Base-by-base conservation (phyloP, 371 early-diverging fungal species). In the Phascolomyces articulosus region DNA sequence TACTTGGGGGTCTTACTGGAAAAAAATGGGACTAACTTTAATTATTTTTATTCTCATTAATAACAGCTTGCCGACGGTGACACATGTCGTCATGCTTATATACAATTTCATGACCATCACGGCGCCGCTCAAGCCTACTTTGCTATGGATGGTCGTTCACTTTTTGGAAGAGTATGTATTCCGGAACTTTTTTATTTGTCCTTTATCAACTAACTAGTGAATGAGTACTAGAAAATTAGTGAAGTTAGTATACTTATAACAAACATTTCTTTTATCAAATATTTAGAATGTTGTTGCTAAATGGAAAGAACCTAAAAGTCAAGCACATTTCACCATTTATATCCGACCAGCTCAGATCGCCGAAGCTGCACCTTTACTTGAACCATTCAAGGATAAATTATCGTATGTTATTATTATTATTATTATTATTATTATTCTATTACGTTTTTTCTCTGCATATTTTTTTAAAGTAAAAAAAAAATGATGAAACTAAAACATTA, bases 71-170 rank as follows among this genome's bases (percentile, higher is more conserved):
- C 51, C 41, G 51, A 68, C 55, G 62, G 62, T 55, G 64, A 90
- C 7, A 51, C 51, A 28, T 51, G 51, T 40, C 57, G 27, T 57
- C 57, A 57, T 57, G 57, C 57, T 24, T 57, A 57, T 57, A 26
- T 40, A 38, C 57, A 93, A 74, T 92, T 91, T 78, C 69, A 72
- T 60, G 90, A 90, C 61, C 86, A 87, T 66, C 77, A 79, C 31
- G 74, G 80, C 40, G 96, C 96, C 28, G 91, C 90, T 55, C 68
- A 74, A 62, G 94, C 93, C 38, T 71, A 92, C 16, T 83, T 88
- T 67, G 73, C 73, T n/a, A 79, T 95, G 77, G 91, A 94, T 71
- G 93, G 93, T 9, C 82, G 88, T 41, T 79, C 79, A 41, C 72
- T 90, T 34, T 77, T 71, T 64, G 78, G 74, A 28, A 74, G 82